Conservation (phyloP, 2,329 filamentous ascomycete genomes). For the Teratosphaeria zuluensis region DNA sequence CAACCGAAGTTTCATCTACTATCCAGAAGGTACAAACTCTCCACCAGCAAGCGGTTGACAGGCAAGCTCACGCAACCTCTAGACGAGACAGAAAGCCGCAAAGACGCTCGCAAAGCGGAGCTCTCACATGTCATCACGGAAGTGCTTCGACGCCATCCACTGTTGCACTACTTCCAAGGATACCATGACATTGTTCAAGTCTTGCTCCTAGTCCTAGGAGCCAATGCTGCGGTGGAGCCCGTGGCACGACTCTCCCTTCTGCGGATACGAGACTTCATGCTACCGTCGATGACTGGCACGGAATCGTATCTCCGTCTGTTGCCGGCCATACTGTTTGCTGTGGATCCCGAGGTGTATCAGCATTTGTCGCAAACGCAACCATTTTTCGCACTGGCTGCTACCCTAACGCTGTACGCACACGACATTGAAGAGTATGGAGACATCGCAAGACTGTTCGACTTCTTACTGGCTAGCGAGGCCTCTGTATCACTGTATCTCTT, state of each 20-base stretch:
- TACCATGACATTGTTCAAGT: constrained; percentile 99
- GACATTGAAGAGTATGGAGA: constrained; percentile 84
- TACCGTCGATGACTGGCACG: constrained; percentile 73
- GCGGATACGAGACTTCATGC: constrained; percentile 95
- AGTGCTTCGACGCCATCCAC: constrained; percentile 69
- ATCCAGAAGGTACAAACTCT: constrained; percentile 59
- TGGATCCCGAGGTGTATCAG: constrained; percentile 59
- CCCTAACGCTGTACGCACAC: constrained; percentile 91
- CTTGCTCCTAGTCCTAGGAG: constrained; percentile 72
- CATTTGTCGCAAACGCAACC: constrained; percentile 56
- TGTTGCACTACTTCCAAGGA: constrained; percentile 92
- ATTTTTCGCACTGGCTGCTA: constrained; percentile 88
- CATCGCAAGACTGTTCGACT: constrained; percentile 87
- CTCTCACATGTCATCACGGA: constrained; percentile 72
- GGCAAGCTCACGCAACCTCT: background rate
- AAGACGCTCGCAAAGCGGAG: constrained; percentile 61
- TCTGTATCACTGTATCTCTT: constrained; percentile 86
- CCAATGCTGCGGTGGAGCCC: constrained; percentile 48
- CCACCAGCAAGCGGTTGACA: background rate
- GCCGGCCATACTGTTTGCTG: constrained; percentile 64
- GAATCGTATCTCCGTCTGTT: constrained; percentile 79
- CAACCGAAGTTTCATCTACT: constrained; percentile 93
- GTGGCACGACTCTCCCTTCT: constrained; percentile 77
- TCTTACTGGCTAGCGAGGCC: constrained; percentile 77
- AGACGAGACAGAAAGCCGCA: constrained; percentile 61